Conservation (phyloP, 2,329 filamentous ascomycete species). For the Clarireedia hainanense region DNA sequence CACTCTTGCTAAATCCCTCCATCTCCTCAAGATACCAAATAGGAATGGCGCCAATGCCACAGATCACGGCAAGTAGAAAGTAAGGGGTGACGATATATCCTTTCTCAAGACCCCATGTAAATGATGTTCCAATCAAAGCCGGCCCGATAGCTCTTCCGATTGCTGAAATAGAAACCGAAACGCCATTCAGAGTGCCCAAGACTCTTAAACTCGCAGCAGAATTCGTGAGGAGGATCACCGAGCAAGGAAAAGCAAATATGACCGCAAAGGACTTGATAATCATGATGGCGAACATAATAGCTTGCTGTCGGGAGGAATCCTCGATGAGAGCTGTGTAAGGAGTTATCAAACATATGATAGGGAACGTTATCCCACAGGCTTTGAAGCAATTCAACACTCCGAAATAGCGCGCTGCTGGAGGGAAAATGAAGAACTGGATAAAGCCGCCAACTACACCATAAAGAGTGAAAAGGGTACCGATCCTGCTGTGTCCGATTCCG, state of each 20-base stretch:
- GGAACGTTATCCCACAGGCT: slow-evolving; percentile 58
- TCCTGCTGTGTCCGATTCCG: slow-evolving; percentile 61
- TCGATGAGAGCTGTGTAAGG: slow-evolving; percentile 68
- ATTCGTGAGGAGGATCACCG: slow-evolving; percentile 86
- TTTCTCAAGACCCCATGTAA: slow-evolving; percentile 65
- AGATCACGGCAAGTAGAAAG: slow-evolving; percentile 64
- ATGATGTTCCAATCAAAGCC: slow-evolving; percentile 61
- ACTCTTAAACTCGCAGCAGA: slow-evolving; percentile 67
- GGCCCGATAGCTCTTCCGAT: slow-evolving; percentile 75
- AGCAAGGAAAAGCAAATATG: slow-evolving; percentile 84
- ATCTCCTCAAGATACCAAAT: slow-evolving; percentile 68
- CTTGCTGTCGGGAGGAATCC: slow-evolving; percentile 41
- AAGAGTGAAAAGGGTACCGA: slow-evolving; percentile 77
- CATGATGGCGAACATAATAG: slow-evolving; percentile 60
- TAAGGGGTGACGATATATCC: slow-evolving; percentile 76
- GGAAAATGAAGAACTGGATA: slow-evolving; percentile 85
- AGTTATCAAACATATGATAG: slow-evolving; percentile 69
- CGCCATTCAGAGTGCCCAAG: slow-evolving; percentile 83
- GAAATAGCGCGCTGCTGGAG: slow-evolving; percentile 60
- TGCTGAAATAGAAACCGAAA: slow-evolving; percentile 76
- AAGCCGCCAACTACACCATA: slow-evolving; percentile 75
- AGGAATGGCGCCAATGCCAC: slow-evolving; percentile 59
- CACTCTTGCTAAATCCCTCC: slow-evolving; percentile 50
- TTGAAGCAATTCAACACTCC: slow-evolving; percentile 71
- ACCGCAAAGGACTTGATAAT: slow-evolving; percentile 64